A percentile compares a stretch with the other conserved stretches of the same genome.
phyloP scores from a whole-genome alignment of 306 rosid species.

The Prosopis cineraria region DNA sequence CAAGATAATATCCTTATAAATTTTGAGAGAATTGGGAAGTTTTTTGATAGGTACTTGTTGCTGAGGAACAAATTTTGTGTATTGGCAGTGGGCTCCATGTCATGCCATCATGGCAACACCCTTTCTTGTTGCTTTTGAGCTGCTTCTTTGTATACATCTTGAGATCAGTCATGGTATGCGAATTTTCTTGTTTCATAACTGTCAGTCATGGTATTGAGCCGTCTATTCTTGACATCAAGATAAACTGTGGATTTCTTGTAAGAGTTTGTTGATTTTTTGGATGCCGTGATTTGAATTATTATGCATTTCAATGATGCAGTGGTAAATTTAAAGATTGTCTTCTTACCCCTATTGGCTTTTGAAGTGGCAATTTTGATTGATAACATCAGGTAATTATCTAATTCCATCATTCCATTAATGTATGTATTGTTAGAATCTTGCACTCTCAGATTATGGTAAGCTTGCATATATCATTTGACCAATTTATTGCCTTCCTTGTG shows the following conservation, averaged over 20 bases:
- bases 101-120: constrained; percentile 83
- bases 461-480: constrained; percentile 4
- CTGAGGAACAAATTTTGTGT: constrained; percentile 33
- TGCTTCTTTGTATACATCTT: constrained; percentile 83
- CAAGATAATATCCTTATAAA: constrained; percentile 26
- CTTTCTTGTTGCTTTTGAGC: constrained; percentile 88
- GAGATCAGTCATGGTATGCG: constrained; percentile 64
- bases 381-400: constrained; percentile 70
- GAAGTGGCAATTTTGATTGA: constrained; percentile 80
- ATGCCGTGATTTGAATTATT: constrained; percentile 6
- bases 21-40: constrained; percentile 23
- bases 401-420: constrained; percentile 1
- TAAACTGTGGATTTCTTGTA: constrained; percentile 16
- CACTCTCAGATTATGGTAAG: constrained; percentile 2
- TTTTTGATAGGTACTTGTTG: constrained; percentile 15
- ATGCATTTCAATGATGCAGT: constrained; percentile 56
- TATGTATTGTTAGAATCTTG: background rate
- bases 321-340: constrained; percentile 79
- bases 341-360: constrained; percentile 72
- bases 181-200: constrained; percentile 17
- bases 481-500: background rate
- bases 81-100: constrained; percentile 95
- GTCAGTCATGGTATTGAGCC: constrained; percentile 16
- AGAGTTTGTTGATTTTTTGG: constrained; percentile 5
- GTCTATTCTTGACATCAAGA: constrained; percentile 15